Base-by-base conservation (phyloP, 2,329 filamentous ascomycete species). In the Pseudocercospora vitis region DNA sequence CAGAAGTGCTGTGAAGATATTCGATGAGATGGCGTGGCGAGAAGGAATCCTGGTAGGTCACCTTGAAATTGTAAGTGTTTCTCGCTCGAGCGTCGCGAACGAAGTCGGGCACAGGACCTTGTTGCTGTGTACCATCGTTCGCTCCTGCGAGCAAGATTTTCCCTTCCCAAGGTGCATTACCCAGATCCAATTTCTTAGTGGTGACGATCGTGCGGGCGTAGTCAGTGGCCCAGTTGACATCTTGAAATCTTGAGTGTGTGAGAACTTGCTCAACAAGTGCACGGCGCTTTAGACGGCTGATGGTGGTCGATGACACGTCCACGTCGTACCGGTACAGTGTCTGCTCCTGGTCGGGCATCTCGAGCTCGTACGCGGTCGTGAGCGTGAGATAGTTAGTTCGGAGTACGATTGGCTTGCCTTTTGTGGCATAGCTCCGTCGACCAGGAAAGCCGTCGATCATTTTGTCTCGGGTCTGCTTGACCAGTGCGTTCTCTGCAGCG, bases 241-340 rank as follows among this genome's bases (percentile, higher is more conserved):
- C 62, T 6, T 63, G 16, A 45, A 76, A 73, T 0, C 66, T 65
- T 0, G 61, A 50, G 2, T 64, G 56, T n/a, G 64, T 48, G 6
- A 76, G 45, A 1, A 84, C 60, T 18, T 78, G 62, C 12, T 77
- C 67, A 12, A 83, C 69, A 4, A 82, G 68, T 4, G 75, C 74
- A 35, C 73, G 72, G 29, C 71, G 76, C 65, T 77, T 80, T 28
- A 71, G 71, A 48, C 74, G 75, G 33, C 66, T 65, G 21, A 65
- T 67, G 61, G n/a, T 65, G 63, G 12, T 9, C 1, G 59, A 55
- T 16, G 71, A 65, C 60, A 67, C 4, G 56, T 53, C 49, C 16
- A 79, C 58, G 26, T 70, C 68, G 53, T 80, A 79, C 3, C 73
- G 70, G 51, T 67, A 74, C 1, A 79, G 59, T 1, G 57, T 50